Conservation (phyloP, 139 green algal genomes). For the Tetraselmis striata region DNA sequence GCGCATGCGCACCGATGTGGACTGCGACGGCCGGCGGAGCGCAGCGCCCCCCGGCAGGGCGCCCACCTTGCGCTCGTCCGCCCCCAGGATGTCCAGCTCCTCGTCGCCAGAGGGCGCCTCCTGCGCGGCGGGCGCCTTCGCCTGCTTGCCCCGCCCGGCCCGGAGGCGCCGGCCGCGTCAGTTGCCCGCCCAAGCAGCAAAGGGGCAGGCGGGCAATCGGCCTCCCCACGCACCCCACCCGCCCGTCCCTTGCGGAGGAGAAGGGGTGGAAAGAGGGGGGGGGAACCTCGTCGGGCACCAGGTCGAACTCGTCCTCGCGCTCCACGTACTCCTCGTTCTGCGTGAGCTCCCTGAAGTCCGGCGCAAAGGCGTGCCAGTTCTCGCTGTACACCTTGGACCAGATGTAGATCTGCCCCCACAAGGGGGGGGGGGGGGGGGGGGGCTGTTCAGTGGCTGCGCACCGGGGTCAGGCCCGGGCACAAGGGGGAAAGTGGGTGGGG, state of each 20-base stretch:
- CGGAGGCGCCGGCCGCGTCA: too few species aligned
- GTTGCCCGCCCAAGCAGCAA: too few species aligned
- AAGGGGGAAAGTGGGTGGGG: background rate
- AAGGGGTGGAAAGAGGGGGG: background rate
- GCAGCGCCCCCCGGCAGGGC: too few species aligned
- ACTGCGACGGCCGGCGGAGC: too few species aligned
- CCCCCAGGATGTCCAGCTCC: background rate
- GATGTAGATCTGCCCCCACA: constrained; percentile 53
- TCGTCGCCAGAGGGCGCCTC: background rate
- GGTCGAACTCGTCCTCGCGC: constrained; percentile 90
- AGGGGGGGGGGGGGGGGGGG: background rate
- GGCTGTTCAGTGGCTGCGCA: too few species aligned
- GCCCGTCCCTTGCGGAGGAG: background rate
- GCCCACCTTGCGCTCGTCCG: background rate
- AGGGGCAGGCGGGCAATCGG: too few species aligned
- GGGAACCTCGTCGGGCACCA: constrained; percentile 6
- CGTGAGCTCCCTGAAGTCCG: constrained; percentile 86
- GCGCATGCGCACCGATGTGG: too few species aligned
- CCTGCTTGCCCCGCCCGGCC: background rate
- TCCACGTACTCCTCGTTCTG: constrained; percentile 80
- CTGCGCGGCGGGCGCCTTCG: background rate
- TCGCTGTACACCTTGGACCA: constrained; percentile 79
- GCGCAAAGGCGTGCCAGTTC: constrained; percentile 91
- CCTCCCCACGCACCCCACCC: background rate
- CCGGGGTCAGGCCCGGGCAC: too few species aligned